These are phyloP conservation scores for Cnidoscolus chayamansa DNA, from an alignment of 441 rosid species.

Conservation along the genomic window DNA sequence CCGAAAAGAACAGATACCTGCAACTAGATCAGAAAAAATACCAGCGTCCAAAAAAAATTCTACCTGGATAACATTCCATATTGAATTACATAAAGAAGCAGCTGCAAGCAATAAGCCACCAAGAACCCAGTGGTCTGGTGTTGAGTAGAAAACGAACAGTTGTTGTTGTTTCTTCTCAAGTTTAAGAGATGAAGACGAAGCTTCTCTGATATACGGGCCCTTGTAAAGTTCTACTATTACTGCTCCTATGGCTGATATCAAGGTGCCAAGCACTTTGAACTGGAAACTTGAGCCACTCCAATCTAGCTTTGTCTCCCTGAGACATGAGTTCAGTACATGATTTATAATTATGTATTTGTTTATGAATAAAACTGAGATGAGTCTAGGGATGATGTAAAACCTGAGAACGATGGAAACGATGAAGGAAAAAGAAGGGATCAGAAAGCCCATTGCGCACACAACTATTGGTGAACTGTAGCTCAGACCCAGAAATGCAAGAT, in stretches of 20 bases:
- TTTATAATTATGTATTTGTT: too few species aligned
- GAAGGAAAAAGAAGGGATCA: constrained; percentile 62
- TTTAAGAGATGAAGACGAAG: constrained; percentile 31
- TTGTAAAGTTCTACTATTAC: constrained; percentile 43
- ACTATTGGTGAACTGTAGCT: constrained; percentile 71
- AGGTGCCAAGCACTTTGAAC: constrained; percentile 46
- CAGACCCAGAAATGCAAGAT: constrained; percentile 64
- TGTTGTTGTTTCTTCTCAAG: constrained; percentile 33
- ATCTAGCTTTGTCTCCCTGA: constrained; percentile 46
- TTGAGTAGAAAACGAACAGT: constrained; percentile 47
- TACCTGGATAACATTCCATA: constrained; percentile 73
- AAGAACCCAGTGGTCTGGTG: constrained; percentile 59
- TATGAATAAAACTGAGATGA: too few species aligned
- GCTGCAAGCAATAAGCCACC: constrained; percentile 65
- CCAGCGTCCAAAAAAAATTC: neutral
- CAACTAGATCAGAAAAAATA: neutral
- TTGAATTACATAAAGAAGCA: constrained; percentile 49
- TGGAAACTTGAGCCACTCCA: constrained; percentile 46
- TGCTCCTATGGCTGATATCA: constrained; percentile 53
- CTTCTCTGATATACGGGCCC: constrained; percentile 53
- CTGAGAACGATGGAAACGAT: constrained; percentile 51
- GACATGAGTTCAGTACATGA: neutral
- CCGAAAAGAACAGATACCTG: neutral
- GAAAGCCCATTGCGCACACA: constrained; percentile 75
- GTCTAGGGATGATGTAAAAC: constrained; percentile 24